Percentiles rank a stretch among this genome's conserved stretches.
phyloP scores from a whole-genome alignment of 257 asterid genomes.

The Nicotiana sylvestris region DNA sequence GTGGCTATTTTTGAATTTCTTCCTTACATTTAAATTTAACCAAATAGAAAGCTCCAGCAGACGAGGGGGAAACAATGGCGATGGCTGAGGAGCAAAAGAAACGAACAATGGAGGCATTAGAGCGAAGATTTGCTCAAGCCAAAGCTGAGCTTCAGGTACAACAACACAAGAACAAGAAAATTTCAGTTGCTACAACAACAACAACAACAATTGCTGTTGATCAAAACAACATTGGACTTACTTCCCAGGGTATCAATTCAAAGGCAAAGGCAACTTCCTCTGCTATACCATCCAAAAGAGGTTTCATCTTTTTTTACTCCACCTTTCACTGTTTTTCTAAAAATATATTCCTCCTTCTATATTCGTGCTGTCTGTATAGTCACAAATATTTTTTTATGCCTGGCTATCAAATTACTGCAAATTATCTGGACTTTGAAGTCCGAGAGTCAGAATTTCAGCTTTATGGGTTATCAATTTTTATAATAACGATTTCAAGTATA shows the following conservation, averaged over 20 bases:
- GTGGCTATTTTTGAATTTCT: too few relatives aligned
- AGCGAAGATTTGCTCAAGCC: slow-evolving; percentile 71
- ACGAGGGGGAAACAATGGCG: neutral
- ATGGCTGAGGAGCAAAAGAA: slow-evolving; percentile 53
- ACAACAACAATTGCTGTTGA: slow-evolving; percentile 13
- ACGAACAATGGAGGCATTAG: slow-evolving; percentile 68
- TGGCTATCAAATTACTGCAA: neutral
- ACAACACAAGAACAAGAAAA: slow-evolving; percentile 43
- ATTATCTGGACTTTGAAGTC: neutral
- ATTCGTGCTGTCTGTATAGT: neutral
- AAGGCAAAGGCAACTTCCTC: slow-evolving; percentile 11
- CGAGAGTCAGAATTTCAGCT: too few relatives aligned
- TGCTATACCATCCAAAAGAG: slow-evolving; percentile 42
- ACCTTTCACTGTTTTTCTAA: neutral
- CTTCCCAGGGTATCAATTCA: slow-evolving; percentile 18
- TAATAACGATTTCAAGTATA: too few relatives aligned
- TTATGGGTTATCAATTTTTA: too few relatives aligned
- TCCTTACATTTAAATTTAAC: neutral
- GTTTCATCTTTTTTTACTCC: slow-evolving; percentile 18
- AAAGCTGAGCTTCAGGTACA: slow-evolving; percentile 49
- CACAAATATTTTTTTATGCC: neutral
- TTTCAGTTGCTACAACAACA: neutral
- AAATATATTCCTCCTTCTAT: neutral
- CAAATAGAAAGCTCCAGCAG: neutral
- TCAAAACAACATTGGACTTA: slow-evolving; percentile 18